A percentile compares a stretch with the other conserved stretches of the same genome.
Conservation (phyloP, 1,139 yeast genomes). For the Geotrichum phurueaensis region DNA sequence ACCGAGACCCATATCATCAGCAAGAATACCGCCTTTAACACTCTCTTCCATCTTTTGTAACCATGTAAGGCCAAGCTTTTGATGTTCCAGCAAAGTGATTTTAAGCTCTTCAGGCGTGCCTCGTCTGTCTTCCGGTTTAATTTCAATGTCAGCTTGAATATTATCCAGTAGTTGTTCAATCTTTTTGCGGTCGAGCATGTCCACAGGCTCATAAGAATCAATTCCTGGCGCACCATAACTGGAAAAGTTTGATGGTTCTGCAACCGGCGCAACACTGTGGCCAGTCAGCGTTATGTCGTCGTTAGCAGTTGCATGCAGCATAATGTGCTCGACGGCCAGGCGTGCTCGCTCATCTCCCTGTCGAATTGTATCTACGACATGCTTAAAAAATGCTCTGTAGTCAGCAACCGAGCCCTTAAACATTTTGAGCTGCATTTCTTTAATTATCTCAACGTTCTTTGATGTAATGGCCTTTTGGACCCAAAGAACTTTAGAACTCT, state of each 20-base stretch:
- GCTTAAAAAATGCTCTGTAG: background rate
- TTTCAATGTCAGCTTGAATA: slow-evolving; percentile 52
- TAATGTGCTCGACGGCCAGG: slow-evolving; percentile 5
- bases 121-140: slow-evolving; percentile 44
- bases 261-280: background rate
- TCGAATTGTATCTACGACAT: background rate
- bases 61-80: slow-evolving; percentile 82
- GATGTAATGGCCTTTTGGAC: slow-evolving; percentile 7
- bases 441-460: slow-evolving; percentile 1
- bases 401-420: slow-evolving; percentile 4
- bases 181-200: slow-evolving; percentile 32
- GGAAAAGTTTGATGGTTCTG: background rate
- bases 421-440: slow-evolving; percentile 1
- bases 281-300: background rate
- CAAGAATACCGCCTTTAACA: slow-evolving; percentile 71
- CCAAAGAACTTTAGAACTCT: slow-evolving; percentile 2
- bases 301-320: background rate
- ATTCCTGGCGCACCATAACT: background rate
- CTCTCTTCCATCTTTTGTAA: slow-evolving; percentile 54
- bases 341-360: slow-evolving; percentile 8
- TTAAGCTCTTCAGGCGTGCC: slow-evolving; percentile 66
- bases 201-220: slow-evolving; percentile 5
- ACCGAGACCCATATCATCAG: slow-evolving; percentile 95
- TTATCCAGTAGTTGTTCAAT: slow-evolving; percentile 55
- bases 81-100: slow-evolving; percentile 71